Evolutionary conservation across 83 land plant species (phyloP).

Genomic region (Picea engelmannii): DNA sequence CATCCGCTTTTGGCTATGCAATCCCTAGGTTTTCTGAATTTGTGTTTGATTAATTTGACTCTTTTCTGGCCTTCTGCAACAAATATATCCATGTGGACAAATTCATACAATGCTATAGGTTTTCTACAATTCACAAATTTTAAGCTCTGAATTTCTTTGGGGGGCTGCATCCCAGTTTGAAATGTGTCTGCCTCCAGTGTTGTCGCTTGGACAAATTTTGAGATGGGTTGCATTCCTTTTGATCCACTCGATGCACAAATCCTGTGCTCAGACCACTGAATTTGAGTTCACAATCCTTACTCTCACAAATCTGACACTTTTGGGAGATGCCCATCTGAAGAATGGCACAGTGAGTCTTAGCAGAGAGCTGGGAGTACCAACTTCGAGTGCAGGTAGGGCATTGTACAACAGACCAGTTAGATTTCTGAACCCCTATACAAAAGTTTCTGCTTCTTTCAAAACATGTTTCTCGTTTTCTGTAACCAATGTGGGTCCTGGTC

Average conservation of each 20-base stretch:
- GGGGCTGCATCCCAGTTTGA: neutral
- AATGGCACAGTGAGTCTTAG: constrained; percentile 64
- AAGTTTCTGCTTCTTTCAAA: constrained; percentile 55
- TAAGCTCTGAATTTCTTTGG: neutral
- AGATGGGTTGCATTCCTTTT: constrained; percentile 4
- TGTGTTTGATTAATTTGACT: neutral
- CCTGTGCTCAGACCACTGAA: constrained; percentile 20
- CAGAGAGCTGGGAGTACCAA: constrained; percentile 67
- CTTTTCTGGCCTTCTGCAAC: neutral
- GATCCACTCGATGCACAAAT: neutral
- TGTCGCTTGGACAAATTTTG: neutral
- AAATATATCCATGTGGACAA: neutral
- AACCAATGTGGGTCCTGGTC: constrained; percentile 53
- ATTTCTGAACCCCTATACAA: constrained; percentile 44
- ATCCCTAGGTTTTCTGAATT: neutral
- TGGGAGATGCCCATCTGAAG: constrained; percentile 78
- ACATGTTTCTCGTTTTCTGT: constrained; percentile 89
- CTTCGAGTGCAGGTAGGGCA: constrained; percentile 77
- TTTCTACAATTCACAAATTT: neutral
- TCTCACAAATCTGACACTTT: constrained; percentile 54
- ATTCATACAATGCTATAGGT: neutral
- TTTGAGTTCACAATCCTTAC: constrained; percentile 65
- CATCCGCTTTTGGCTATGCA: too few relatives aligned
- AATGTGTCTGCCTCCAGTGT: neutral
- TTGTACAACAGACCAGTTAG: constrained; percentile 65